A percentile compares a stretch with the other conserved stretches of the same genome.
Evolutionary conservation across 2,329 filamentous ascomycete species (phyloP).

Genomic region (Botryosphaeria agaves): DNA sequence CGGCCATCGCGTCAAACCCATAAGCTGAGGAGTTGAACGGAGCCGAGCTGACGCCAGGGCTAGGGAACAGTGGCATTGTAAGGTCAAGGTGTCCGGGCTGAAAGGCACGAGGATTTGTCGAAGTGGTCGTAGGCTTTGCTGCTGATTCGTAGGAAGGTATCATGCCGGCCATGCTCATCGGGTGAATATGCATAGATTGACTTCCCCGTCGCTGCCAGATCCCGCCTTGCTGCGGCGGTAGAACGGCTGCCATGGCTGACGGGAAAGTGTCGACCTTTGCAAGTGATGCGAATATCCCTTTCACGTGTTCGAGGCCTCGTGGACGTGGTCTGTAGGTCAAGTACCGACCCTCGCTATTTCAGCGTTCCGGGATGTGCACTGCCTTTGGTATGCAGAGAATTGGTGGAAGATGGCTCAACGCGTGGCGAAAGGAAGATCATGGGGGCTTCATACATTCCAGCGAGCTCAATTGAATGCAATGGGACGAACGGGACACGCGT

Average conservation of each 20-base stretch:
- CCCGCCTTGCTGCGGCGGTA: slow-evolving; percentile 1
- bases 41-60: background rate
- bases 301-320: too few species aligned
- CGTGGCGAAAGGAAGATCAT: too few species aligned
- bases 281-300: too few species aligned
- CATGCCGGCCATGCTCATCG: background rate
- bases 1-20: slow-evolving; percentile 1
- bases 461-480: too few species aligned
- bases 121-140: background rate
- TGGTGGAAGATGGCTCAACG: too few species aligned
- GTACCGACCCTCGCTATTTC: too few species aligned
- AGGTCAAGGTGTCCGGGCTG: slow-evolving; percentile 1
- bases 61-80: slow-evolving; percentile 1
- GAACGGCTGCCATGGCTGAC: background rate
- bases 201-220: slow-evolving; percentile 3
- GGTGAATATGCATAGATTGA: slow-evolving; percentile 1
- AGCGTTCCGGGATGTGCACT: too few species aligned
- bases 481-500: too few species aligned
- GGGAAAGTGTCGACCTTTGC: background rate
- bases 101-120: slow-evolving; percentile 1
- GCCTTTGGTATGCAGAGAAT: too few species aligned
- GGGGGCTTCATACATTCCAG: too few species aligned
- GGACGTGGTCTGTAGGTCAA: too few species aligned
- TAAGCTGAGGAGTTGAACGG: slow-evolving; percentile 1
- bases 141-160: slow-evolving; percentile 1